Base-by-base conservation (phyloP, 352 stramenopile species). In the Globisporangium apiculatum region DNA sequence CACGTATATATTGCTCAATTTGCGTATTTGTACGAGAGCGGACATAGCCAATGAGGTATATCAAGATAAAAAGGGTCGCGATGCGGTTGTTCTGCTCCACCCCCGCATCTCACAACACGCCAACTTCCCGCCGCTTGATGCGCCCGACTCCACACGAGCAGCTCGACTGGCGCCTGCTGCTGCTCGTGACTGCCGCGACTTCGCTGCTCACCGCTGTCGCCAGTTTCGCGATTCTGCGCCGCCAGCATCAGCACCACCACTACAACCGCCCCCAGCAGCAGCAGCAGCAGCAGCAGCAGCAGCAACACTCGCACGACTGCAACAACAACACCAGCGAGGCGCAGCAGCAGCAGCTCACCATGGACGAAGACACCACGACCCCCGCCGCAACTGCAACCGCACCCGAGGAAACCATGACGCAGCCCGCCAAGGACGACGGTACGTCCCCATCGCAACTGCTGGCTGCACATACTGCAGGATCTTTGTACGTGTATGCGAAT, bases 181-280 rank as follows among this genome's bases (percentile, higher is more conserved):
- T 73, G 49, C 64, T 84, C 65, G 72, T 81, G 51, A 76, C 80
- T 48, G 70, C 66, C 54, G 68, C 78, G 45, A 78, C 78, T 46
- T 87, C 74, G 57, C 75, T 79, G 35, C 61, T 91, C 65, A 89
- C 60, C 24, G 60, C 81, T 7, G 75, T 64, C 50, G 69, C 69
- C 45, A 82, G 65, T 40, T 60, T 91, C 61, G 57, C 83, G 18
- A 48, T 86, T 37, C 60, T 83, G 37, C 61, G 80, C 47, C 35
- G 40, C 42, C 51, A 60, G 55, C 65, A 64, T 35, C 55, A 56
- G 7, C 51, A 50, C 41, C 60, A 47, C 45, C 48, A 66, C 36
- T 38, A 53, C 50, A 58, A 52, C 14, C 49, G 52, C 48, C 60
- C 60, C 55, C 73, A 61, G 24, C 24, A 31, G 24, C 24, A 43